Conservation (phyloP, 192 early-diverging fungal genomes). For the Lobosporangium transversale region DNA sequence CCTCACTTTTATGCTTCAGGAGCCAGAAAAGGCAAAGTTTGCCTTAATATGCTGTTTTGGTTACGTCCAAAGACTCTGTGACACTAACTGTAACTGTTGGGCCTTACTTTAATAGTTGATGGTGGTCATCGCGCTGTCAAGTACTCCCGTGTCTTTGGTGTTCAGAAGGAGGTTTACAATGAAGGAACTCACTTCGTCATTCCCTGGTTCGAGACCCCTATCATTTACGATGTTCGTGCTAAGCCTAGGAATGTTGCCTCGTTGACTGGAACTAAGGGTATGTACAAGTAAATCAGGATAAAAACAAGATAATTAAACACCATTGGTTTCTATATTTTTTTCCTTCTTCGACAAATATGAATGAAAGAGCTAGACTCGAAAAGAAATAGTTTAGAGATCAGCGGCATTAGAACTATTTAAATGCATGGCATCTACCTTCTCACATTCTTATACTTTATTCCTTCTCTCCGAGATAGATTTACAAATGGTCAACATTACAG, state of each 20-base stretch:
- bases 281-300: neutral
- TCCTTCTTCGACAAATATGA: no score
- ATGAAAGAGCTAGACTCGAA: no score
- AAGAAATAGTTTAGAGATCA: no score
- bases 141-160: slow-evolving; percentile 91
- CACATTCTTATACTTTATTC: no score
- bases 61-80: no score
- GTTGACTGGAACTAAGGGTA: slow-evolving; percentile 97
- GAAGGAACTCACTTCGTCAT: slow-evolving; percentile 97
- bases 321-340: no score
- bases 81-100: no score
- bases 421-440: no score
- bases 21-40: no score
- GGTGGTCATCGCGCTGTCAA: slow-evolving; percentile 99
- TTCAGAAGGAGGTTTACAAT: slow-evolving; percentile 83
- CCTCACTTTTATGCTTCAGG: no score
- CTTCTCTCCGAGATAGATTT: slow-evolving; percentile 87
- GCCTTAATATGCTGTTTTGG: no score
- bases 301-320: neutral
- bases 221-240: slow-evolving; percentile 97
- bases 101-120: slow-evolving; percentile 88
- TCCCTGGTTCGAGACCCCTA: slow-evolving; percentile 95
- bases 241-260: slow-evolving; percentile 97
- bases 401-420: no score
- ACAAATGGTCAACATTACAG: slow-evolving; percentile 99